phyloP scores from a whole-genome alignment of 1,284 basidiomycete species.

The Marasmius sp. region DNA sequence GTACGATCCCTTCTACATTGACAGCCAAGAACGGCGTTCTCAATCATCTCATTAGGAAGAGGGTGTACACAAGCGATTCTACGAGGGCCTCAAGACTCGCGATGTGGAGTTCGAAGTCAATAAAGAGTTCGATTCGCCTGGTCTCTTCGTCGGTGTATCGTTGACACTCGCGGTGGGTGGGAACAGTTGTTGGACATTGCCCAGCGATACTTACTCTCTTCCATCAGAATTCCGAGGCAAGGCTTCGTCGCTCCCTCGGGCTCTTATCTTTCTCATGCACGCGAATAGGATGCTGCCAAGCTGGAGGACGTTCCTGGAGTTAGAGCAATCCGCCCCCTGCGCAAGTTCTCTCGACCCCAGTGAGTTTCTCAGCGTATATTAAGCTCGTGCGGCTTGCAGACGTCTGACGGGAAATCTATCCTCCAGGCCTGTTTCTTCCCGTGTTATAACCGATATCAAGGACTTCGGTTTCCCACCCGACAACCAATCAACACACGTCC shows the following conservation, averaged over 20 bases:
- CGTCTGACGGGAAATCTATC: background rate
- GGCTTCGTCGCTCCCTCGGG: background rate
- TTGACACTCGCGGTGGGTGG: constrained; percentile 32
- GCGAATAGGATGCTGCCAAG: constrained; percentile 30
- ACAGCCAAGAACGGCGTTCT: constrained; percentile 20
- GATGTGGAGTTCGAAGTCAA: constrained; percentile 33
- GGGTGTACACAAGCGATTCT: constrained; percentile 1
- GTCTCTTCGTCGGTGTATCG: constrained; percentile 41
- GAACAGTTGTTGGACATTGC: background rate
- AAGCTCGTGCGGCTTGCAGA: too few relatives aligned
- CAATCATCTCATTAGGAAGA: background rate
- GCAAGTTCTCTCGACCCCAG: constrained; percentile 31
- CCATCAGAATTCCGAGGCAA: constrained; percentile 22
- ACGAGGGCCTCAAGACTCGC: background rate
- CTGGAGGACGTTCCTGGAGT: constrained; percentile 34
- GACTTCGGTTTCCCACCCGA: constrained; percentile 38
- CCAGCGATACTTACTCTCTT: background rate
- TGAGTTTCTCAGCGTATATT: constrained; percentile 14
- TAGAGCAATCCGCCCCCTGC: constrained; percentile 38
- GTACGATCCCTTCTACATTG: constrained; percentile 12
- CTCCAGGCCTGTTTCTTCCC: constrained; percentile 26
- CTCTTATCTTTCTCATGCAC: background rate
- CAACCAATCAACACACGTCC: constrained; percentile 36
- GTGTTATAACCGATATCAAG: constrained; percentile 30
- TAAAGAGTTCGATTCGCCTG: constrained; percentile 37